Base-by-base conservation (phyloP, 1,139 yeast species). In the Suhomyces ambrosiae region DNA sequence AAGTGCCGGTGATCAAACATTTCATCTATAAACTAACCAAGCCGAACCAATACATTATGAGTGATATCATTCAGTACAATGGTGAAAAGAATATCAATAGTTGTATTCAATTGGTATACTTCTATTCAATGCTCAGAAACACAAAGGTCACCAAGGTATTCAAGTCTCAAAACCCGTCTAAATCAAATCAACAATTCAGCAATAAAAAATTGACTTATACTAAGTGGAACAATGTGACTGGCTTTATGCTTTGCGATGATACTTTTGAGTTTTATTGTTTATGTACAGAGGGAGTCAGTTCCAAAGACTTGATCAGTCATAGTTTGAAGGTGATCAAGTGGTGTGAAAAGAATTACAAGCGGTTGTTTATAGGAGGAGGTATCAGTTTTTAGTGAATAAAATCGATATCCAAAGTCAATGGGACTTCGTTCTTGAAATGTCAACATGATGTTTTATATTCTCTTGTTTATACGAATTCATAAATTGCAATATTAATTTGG, bases 1-100 rank as follows among this genome's bases (percentile, higher is more conserved):
- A 78, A 10, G 82, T 80, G 1, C 84, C 85, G 0, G 59, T 76
- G 35, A 72, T 88, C 15, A 78, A 80, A 44, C 97, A 90, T 62
- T 92, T 92, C 56, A 71, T 89, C 18, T 89, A 79, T 66, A 88
- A 86, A 58, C 76, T 87, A 32, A 82, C 78, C 44, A 64, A 64
- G 16, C 18, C 33, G n/a, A 57, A 65, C 32, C 74, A 67, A 42
- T 67, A 53, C 40, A 45, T 67, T 11, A 59, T 62, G 58, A 64
- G 65, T 45, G 63, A 61, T 23, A 34, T 53, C 10, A 41, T 40
- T 4, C 47, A 50, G n/a, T 51, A 54, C 30, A 45, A 40, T 27
- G 44, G 41, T 11, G 51, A 46, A n/a, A 25, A 37, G 38, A 39
- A 15, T 37, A 40, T 37, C 17, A 46, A 47, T 24, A 27, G 47